These are phyloP conservation scores for Alternaria atra DNA, from an alignment of 2,329 filamentous ascomycete species.

Conservation along the genomic window DNA sequence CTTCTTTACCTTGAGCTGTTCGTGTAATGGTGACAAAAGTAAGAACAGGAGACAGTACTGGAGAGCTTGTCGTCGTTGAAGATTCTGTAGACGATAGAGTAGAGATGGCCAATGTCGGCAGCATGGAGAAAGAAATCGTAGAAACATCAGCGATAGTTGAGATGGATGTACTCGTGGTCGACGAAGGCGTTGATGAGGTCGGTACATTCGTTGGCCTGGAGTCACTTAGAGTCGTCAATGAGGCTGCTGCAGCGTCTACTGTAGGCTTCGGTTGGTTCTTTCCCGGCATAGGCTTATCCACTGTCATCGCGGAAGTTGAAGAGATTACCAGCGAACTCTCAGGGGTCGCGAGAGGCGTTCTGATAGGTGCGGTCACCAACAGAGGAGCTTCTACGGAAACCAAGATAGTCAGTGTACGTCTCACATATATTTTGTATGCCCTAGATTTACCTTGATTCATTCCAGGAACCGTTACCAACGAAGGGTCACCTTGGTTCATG, in stretches of 20 bases:
- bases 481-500: conserved; percentile 12
- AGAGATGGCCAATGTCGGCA: not conserved
- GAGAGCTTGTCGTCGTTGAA: not conserved
- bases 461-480: conserved; percentile 1
- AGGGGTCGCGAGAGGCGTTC: not conserved
- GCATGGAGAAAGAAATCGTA: not conserved
- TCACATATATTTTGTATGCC: no score
- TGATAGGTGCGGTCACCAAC: not conserved
- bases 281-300: conserved; percentile 12
- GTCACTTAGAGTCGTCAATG: not conserved
- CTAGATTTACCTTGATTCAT: not conserved
- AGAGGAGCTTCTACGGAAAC: not conserved
- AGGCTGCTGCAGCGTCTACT: conserved; percentile 2
- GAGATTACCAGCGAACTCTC: not conserved
- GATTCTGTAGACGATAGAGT: not conserved
- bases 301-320: not conserved
- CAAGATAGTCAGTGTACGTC: not conserved
- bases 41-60: conserved; percentile 2
- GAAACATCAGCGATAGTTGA: not conserved
- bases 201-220: not conserved
- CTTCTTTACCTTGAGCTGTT: conserved; percentile 11
- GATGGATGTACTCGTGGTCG: not conserved
- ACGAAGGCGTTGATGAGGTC: not conserved
- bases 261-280: conserved; percentile 19
- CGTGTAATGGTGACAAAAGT: conserved; percentile 13